These are phyloP conservation scores for Hyaloperonospora arabidopsidis DNA, from an alignment of 352 stramenopile genomes.

Conservation along the genomic window DNA sequence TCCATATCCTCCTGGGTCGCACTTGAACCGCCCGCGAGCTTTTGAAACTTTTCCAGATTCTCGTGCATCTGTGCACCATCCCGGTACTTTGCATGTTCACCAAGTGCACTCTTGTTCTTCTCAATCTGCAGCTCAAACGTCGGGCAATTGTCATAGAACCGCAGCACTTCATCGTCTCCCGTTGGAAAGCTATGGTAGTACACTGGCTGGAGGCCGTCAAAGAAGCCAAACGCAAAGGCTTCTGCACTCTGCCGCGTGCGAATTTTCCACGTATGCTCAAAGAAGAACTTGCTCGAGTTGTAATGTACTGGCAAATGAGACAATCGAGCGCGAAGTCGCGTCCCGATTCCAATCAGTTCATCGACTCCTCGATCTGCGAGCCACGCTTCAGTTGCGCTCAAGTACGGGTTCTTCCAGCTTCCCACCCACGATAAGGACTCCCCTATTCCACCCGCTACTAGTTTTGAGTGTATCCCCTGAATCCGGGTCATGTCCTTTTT, in stretches of 20 bases:
- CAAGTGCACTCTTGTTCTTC: slow-evolving; percentile 48
- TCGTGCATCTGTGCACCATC: slow-evolving; percentile 40
- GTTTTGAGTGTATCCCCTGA: slow-evolving; percentile 27
- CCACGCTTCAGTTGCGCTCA: slow-evolving; percentile 33
- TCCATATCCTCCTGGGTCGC: slow-evolving; percentile 56
- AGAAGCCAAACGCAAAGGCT: slow-evolving; percentile 71
- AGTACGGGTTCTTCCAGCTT: slow-evolving; percentile 49
- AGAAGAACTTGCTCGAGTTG: slow-evolving; percentile 33
- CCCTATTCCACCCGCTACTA: slow-evolving; percentile 16
- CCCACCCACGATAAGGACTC: slow-evolving; percentile 25
- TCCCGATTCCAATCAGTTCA: slow-evolving; percentile 55
- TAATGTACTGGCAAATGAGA: slow-evolving; percentile 23
- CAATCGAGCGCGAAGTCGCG: slow-evolving; percentile 44
- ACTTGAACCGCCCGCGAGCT: slow-evolving; percentile 12
- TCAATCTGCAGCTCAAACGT: slow-evolving; percentile 52
- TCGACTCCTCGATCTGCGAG: slow-evolving; percentile 47
- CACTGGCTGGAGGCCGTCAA: slow-evolving; percentile 50
- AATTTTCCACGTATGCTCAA: slow-evolving; percentile 78
- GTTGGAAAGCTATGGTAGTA: slow-evolving; percentile 41
- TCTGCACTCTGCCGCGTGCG: slow-evolving; percentile 71
- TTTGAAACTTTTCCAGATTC: slow-evolving; percentile 47
- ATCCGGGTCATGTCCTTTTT: slow-evolving; percentile 72
- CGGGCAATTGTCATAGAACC: slow-evolving; percentile 81
- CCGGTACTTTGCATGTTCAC: slow-evolving; percentile 50
- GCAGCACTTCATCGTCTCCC: slow-evolving; percentile 52